Conservation (phyloP, 2,329 filamentous ascomycete genomes). For the Zasmidium citrigriseum region DNA sequence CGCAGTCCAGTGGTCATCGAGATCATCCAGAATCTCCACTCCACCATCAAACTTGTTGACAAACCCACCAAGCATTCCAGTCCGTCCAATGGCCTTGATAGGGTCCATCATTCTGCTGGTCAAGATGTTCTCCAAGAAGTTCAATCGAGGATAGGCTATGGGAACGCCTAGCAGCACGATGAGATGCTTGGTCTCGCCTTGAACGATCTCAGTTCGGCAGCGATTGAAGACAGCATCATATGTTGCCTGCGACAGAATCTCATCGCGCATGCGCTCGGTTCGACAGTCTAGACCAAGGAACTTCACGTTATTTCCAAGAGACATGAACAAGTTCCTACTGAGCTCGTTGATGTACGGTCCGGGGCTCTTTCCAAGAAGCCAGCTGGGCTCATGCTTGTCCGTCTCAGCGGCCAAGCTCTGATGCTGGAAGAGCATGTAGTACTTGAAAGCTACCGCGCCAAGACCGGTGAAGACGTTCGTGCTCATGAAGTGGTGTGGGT, state of each 20-base stretch:
- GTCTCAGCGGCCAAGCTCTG: conserved; percentile 83
- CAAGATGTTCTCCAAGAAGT: conserved; percentile 67
- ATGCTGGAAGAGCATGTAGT: conserved; percentile 98
- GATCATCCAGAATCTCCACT: conserved; percentile 85
- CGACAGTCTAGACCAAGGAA: conserved; percentile 88
- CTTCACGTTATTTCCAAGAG: conserved; percentile 73
- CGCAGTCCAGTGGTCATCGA: conserved; percentile 97
- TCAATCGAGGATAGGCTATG: conserved; percentile 48
- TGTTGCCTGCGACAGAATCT: conserved; percentile 76
- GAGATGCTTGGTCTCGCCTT: conserved; percentile 84
- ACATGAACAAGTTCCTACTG: conserved; percentile 84
- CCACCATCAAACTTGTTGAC: conserved; percentile 90
- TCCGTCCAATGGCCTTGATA: conserved; percentile 81
- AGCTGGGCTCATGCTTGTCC: conserved; percentile 82
- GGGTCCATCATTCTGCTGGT: conserved; percentile 86
- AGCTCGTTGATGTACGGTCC: conserved; percentile 89
- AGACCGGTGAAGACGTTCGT: conserved; percentile 87
- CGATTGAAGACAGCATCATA: conserved; percentile 87
- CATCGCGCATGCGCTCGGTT: conserved; percentile 82
- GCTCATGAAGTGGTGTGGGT: conserved; percentile 85
- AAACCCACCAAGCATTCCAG: conserved; percentile 75
- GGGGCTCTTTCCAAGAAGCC: conserved; percentile 75
- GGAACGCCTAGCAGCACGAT: conserved; percentile 80
- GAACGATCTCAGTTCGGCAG: conserved; percentile 76
- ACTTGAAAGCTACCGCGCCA: conserved; percentile 93